A percentile compares a stretch with the other conserved stretches of the same genome.
These are phyloP conservation scores for Ramaria sp. DNA, from an alignment of 768 basidiomycete genomes.

Conservation along the genomic window DNA sequence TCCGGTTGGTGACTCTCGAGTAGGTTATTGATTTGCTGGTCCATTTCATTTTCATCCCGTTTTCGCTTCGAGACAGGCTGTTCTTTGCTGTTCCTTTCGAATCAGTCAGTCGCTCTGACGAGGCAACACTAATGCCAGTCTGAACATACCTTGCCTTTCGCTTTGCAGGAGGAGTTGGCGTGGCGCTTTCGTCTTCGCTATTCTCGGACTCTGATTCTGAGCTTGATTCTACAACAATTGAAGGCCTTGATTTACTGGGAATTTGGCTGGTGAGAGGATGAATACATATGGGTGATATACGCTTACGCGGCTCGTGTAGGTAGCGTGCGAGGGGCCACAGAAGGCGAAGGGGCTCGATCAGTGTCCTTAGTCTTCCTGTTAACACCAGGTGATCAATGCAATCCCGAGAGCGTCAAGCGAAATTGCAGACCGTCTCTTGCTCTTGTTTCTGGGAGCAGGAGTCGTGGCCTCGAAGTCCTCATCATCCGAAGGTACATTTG, in stretches of 20 bases:
- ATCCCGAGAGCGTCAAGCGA: background rate
- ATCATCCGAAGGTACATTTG: conserved; percentile 1
- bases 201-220: background rate
- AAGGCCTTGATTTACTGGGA: conserved; percentile 5
- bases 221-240: background rate
- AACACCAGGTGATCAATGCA: background rate
- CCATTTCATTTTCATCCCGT: conserved; percentile 10
- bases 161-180: conserved; percentile 5
- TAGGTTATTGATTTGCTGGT: conserved; percentile 11
- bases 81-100: conserved; percentile 7
- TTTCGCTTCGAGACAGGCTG: conserved; percentile 6
- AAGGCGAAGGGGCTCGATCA: background rate
- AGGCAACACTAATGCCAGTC: conserved; percentile 4
- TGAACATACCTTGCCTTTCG: conserved; percentile 5
- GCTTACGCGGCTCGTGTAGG: conserved; percentile 7
- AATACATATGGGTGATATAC: background rate
- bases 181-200: background rate
- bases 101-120: conserved; percentile 10
- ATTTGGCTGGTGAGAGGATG: background rate
- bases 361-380: background rate
- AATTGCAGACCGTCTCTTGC: conserved; percentile 1
- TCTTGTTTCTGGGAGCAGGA: background rate
- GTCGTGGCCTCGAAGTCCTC: background rate
- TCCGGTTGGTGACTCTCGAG: background rate
- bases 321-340: conserved; percentile 6